phyloP scores from a whole-genome alignment of 768 basidiomycete genomes.

The Suillus subalutaceus region DNA sequence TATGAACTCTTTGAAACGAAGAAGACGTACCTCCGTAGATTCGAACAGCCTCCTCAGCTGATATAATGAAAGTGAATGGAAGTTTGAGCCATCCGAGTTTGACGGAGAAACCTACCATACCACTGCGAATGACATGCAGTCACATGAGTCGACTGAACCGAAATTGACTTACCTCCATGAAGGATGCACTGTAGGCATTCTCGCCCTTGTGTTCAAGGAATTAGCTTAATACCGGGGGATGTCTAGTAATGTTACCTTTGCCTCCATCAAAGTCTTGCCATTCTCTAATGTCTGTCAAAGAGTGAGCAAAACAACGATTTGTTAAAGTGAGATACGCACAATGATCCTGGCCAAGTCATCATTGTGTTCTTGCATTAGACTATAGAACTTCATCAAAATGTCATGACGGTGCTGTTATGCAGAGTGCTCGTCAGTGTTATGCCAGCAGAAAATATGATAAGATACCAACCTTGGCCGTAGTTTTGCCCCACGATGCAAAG shows the following conservation, averaged over 20 bases:
- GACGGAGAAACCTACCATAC: constrained; percentile 59
- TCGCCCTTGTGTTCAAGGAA: constrained; percentile 57
- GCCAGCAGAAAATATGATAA: not conserved
- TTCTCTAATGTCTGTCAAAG: constrained; percentile 79
- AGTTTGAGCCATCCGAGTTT: not conserved
- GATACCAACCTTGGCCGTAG: constrained; percentile 77
- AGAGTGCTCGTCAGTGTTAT: not conserved
- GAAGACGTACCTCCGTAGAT: constrained; percentile 76
- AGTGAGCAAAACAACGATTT: constrained; percentile 15
- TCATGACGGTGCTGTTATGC: constrained; percentile 72
- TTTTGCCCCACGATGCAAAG: constrained; percentile 84
- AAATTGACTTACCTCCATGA: constrained; percentile 63
- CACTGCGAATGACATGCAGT: constrained; percentile 51
- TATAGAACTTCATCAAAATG: constrained; percentile 76
- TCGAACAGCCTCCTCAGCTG: constrained; percentile 90
- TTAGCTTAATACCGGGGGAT: not conserved
- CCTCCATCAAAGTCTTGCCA: constrained; percentile 87
- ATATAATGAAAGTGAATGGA: constrained; percentile 15
- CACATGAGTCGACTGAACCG: constrained; percentile 7
- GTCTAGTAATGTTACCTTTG: constrained; percentile 52
- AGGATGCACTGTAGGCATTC: constrained; percentile 82
- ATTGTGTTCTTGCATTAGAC: constrained; percentile 78
- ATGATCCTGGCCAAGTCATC: constrained; percentile 90
- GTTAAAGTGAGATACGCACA: constrained; percentile 44
- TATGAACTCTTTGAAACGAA: not conserved